Conservation (phyloP, 495 filamentous ascomycete genomes). For the Articulospora tetracladia region DNA sequence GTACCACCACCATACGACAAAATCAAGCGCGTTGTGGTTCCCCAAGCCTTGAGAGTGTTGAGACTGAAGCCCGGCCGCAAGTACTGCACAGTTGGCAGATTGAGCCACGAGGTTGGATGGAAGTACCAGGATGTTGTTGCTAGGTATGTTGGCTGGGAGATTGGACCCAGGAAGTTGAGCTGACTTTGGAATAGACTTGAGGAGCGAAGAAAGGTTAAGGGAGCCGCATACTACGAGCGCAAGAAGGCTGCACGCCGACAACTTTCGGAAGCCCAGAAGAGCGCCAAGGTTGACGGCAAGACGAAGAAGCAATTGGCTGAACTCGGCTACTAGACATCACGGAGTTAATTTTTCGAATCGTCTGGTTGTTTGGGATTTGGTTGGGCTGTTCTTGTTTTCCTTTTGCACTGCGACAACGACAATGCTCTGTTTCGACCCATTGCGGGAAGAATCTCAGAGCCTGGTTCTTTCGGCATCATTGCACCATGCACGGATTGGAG, state of each 20-base stretch:
- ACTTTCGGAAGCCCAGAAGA: slow-evolving; percentile 87
- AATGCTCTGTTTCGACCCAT: slow-evolving; percentile 24
- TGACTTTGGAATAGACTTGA: slow-evolving; percentile 64
- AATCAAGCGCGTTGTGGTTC: slow-evolving; percentile 98
- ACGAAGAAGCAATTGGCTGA: slow-evolving; percentile 49
- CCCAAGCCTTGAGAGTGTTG: slow-evolving; percentile 92
- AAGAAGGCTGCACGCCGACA: slow-evolving; percentile 94
- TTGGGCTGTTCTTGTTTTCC: slow-evolving; percentile 19
- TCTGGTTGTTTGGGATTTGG: slow-evolving; percentile 17
- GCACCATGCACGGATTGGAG: slow-evolving; percentile 18
- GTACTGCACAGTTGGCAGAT: slow-evolving; percentile 96
- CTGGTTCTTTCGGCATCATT: slow-evolving; percentile 15
- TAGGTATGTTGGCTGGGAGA: slow-evolving; percentile 59
- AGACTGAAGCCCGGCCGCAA: slow-evolving; percentile 96
- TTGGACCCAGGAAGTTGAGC: slow-evolving; percentile 1
- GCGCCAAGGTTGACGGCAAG: slow-evolving; percentile 76
- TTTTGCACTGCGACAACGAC: slow-evolving; percentile 12
- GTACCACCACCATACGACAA: slow-evolving; percentile 98
- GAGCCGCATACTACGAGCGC: slow-evolving; percentile 97
- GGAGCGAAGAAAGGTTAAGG: slow-evolving; percentile 99
- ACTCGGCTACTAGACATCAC: slow-evolving; percentile 47
- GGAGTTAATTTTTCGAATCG: slow-evolving; percentile 21
- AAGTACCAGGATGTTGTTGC: slow-evolving; percentile 99
- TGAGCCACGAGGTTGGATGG: slow-evolving; percentile 99
- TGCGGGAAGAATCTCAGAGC: slow-evolving; percentile 20